phyloP scores from a whole-genome alignment of 169 alveolate genomes.

The Eimeria maxima region DNA sequence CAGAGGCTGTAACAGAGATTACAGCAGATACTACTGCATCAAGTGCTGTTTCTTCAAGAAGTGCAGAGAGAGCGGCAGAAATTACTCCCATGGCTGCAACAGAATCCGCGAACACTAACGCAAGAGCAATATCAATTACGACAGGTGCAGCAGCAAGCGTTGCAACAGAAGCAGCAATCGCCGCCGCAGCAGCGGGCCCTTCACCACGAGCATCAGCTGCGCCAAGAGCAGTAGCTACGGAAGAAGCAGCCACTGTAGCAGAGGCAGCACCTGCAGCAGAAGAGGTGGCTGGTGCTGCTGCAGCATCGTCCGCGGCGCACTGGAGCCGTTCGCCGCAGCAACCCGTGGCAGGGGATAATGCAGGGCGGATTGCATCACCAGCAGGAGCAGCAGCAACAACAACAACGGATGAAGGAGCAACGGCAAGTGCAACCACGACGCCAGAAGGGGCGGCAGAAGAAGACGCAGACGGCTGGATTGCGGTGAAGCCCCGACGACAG shows the following conservation, averaged over 20 bases:
- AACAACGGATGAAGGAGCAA: background rate
- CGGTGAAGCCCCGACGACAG: constrained; percentile 71
- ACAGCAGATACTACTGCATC: constrained; percentile 13
- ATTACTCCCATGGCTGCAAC: background rate
- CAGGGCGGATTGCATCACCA: background rate
- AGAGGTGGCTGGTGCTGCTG: background rate
- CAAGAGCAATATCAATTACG: background rate
- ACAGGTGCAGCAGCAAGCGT: background rate
- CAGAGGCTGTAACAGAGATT: background rate
- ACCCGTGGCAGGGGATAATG: background rate
- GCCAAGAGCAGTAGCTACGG: background rate
- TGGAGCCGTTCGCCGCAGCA: background rate
- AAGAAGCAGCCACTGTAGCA: background rate
- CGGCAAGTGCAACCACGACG: constrained; percentile 37
- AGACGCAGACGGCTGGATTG: constrained; percentile 56
- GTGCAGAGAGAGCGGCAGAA: background rate
- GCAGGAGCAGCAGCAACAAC: constrained; percentile 34
- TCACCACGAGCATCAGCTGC: background rate
- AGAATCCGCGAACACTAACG: background rate
- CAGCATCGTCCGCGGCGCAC: background rate
- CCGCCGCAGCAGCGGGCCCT: background rate
- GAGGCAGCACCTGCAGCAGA: background rate
- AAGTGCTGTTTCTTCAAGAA: background rate
- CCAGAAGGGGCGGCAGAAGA: constrained; percentile 65
- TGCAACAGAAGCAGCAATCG: background rate